Percentiles rank a stretch among this genome's conserved stretches.
Evolutionary conservation across 2,329 filamentous ascomycete genomes (phyloP).

Genomic region (Neofusicoccum parvum): DNA sequence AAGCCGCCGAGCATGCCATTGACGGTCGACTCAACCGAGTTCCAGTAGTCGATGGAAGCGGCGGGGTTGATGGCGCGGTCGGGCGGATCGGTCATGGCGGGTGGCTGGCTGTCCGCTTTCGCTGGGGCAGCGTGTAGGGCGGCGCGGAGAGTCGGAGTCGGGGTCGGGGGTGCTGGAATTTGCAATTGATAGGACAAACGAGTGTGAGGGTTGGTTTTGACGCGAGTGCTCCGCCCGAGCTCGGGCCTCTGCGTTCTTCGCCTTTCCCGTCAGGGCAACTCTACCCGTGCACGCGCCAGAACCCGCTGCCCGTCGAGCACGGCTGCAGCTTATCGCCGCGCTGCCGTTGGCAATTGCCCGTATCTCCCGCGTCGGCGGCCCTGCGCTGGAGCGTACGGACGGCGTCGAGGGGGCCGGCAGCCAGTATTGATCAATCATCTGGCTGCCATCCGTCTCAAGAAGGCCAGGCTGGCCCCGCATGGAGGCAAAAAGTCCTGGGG

Average conservation of each 20-base stretch:
- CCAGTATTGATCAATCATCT: no score
- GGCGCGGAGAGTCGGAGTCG: neutral
- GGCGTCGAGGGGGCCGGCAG: no score
- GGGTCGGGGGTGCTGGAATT: neutral
- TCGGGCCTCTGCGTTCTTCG: neutral
- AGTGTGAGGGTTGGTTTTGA: constrained; percentile 17
- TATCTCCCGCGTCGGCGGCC: no score
- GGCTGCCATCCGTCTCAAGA: no score
- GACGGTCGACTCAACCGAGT: constrained; percentile 53
- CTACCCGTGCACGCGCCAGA: neutral
- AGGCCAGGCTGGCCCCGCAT: neutral
- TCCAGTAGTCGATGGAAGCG: constrained; percentile 55
- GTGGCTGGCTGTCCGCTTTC: neutral
- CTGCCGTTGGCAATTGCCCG: no score
- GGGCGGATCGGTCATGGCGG: constrained; percentile 25
- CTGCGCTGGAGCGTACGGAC: neutral
- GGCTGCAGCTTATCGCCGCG: neutral
- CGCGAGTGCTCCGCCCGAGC: constrained; percentile 3
- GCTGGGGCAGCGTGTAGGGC: neutral
- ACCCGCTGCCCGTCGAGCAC: no score
- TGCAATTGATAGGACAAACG: neutral
- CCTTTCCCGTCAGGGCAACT: constrained; percentile 7
- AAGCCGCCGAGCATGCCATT: constrained; percentile 81
- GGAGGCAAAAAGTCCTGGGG: neutral
- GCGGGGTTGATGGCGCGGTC: constrained; percentile 50